Conservation (phyloP, 2,329 filamentous ascomycete species). For the Colletotrichum tamarilloi region DNA sequence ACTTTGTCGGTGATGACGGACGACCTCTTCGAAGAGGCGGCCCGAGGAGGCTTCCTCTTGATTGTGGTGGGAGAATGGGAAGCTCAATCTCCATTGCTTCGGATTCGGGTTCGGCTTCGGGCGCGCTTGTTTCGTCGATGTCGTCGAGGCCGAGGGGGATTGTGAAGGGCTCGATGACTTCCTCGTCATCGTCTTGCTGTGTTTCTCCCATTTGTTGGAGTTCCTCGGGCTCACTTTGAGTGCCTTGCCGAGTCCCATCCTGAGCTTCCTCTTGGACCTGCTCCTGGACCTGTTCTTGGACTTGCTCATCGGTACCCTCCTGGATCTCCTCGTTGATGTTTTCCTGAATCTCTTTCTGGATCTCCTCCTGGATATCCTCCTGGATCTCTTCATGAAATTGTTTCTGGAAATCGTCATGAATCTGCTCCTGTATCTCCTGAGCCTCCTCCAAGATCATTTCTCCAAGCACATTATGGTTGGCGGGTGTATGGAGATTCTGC, state of each 20-base stretch:
- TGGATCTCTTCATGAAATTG: background rate
- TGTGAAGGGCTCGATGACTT: constrained; percentile 1
- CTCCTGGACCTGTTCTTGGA: too few species aligned
- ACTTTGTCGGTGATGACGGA: background rate
- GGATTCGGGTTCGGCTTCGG: background rate
- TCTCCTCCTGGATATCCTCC: background rate
- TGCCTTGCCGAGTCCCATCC: background rate
- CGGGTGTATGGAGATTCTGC: background rate
- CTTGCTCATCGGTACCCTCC: too few species aligned
- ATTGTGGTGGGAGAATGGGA: background rate
- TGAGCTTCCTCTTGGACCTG: too few species aligned
- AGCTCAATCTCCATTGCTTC: constrained; percentile 11
- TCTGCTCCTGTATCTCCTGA: background rate
- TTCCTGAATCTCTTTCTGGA: too few species aligned
- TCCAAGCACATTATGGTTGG: background rate
- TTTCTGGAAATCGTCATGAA: background rate
- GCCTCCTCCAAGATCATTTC: background rate
- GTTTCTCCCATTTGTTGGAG: background rate
- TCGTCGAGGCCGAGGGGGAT: constrained; percentile 16
- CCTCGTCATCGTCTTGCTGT: background rate
- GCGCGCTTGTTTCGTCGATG: background rate
- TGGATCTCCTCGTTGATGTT: too few species aligned
- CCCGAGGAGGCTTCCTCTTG: background rate
- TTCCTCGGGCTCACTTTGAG: background rate
- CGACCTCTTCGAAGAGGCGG: background rate